Evolutionary conservation across 83 land plant species (phyloP), one percentile per base, ranked within the genome.

Genomic region (Thuja plicata): DNA sequence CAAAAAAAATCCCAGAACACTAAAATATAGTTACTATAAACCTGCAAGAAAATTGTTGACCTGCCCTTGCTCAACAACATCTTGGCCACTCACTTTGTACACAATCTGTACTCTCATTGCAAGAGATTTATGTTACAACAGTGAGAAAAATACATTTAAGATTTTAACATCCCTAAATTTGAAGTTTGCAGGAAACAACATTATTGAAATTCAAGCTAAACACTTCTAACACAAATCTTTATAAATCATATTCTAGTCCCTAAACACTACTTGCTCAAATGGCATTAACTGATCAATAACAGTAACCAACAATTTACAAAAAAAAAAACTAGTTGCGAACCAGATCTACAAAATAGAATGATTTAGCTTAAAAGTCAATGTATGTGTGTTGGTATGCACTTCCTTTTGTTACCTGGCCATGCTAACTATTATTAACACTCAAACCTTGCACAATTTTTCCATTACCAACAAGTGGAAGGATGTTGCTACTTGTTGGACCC

Each of bases 41-140:
- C 92, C 94, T 77, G 92, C 88, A 78, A 98, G 99, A 92, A 98
- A 98, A 91, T 95, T 95, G 91, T 88, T 96, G 93, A 98, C 88
- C 88, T 97, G 99, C 74, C 99, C 99, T 91, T 98, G 96, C 90
- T 97, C 98, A 87, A 94, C 87, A 70, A 90, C 89, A 86, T 94
- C 96, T 91, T 95, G 93, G 88, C 93, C 91, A 88, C 96, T 90
- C 71, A 93, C 88, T 91, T 97, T 98, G 93, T 94, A 98, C 79
- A 91, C 93, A 66, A 98, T 92, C 85, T 96, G 90, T 89, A 97
- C 87, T 27, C 96, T 96, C 99, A 98, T 97, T 17, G 96, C 96
- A 86, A 98, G 94, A 89, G 95, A 54, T 94, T 97, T 98, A 98
- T 98, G 97, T 91, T 84, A 88, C 40, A 85, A 19, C 21, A 34